These are phyloP conservation scores for Cercophora newfieldiana DNA, from an alignment of 495 filamentous ascomycete genomes.

Conservation along the genomic window DNA sequence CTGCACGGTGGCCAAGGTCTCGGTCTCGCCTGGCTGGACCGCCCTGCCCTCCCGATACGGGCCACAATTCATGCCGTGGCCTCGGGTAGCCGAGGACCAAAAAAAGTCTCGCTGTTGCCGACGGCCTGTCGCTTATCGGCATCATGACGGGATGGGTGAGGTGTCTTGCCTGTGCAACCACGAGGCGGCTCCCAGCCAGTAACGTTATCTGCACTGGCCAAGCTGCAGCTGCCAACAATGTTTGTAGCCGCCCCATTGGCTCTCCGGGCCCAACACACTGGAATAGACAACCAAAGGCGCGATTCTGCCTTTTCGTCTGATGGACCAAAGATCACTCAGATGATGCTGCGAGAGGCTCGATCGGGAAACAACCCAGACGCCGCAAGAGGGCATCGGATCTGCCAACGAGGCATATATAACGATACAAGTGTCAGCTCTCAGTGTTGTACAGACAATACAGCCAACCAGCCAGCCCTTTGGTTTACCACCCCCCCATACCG, in stretches of 20 bases:
- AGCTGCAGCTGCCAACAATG: not conserved
- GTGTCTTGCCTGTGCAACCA: not conserved
- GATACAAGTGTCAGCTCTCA: not conserved
- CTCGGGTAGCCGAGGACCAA: not conserved
- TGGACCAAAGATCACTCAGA: not conserved
- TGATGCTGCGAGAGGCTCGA: not conserved
- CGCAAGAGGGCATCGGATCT: not conserved
- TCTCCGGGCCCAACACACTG: not conserved
- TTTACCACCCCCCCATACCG: no score
- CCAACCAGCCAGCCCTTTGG: not conserved
- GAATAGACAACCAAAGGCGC: not conserved
- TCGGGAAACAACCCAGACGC: not conserved
- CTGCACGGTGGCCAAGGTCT: no score
- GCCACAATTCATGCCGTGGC: not conserved
- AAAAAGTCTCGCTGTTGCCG: not conserved
- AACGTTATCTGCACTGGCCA: not conserved
- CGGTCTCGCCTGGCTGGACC: no score
- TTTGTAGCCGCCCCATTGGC: not conserved
- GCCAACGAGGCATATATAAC: not conserved
- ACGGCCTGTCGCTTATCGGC: not conserved
- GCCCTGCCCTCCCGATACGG: not conserved
- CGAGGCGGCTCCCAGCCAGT: not conserved
- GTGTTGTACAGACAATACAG: not conserved
- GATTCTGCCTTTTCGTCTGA: not conserved
- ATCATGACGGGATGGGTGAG: no score